A percentile compares a stretch with the other conserved stretches of the same genome.
phyloP scores from a whole-genome alignment of 2,329 filamentous ascomycete genomes.

The Aspergillus intermedius region DNA sequence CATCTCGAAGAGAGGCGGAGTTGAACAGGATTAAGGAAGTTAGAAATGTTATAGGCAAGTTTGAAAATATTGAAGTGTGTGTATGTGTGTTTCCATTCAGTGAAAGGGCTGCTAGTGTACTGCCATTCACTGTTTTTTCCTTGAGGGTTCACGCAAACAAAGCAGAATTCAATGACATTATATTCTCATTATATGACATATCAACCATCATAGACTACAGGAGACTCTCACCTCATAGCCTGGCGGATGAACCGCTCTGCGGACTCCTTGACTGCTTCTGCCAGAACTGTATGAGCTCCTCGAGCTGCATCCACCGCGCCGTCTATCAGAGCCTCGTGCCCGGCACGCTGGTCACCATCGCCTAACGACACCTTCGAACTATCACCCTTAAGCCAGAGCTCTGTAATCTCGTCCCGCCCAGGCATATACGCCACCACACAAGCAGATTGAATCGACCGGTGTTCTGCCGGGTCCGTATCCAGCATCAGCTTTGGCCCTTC shows the following conservation, averaged over 20 bases:
- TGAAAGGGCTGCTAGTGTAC: background rate
- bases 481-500: constrained; percentile 47
- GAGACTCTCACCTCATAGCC: constrained; percentile 1
- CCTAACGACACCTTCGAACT: constrained; percentile 29
- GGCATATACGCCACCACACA: constrained; percentile 89
- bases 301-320: constrained; percentile 58
- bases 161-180: constrained; percentile 9
- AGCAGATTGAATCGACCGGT: constrained; percentile 68
- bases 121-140: constrained; percentile 15
- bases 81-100: no score
- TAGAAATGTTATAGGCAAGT: background rate
- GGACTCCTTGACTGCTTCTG: constrained; percentile 56
- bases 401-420: constrained; percentile 81
- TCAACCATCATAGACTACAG: constrained; percentile 8
- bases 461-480: constrained; percentile 77
- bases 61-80: no score
- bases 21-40: background rate
- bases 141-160: background rate
- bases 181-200: constrained; percentile 20
- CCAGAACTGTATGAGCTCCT: constrained; percentile 53
- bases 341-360: constrained; percentile 30
- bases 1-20: background rate
- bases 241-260: constrained; percentile 35
- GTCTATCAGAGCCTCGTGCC: constrained; percentile 52
- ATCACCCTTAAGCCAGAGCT: constrained; percentile 86